Conservation (phyloP, 2,329 filamentous ascomycete genomes). For the Thermoascus crustaceus region DNA sequence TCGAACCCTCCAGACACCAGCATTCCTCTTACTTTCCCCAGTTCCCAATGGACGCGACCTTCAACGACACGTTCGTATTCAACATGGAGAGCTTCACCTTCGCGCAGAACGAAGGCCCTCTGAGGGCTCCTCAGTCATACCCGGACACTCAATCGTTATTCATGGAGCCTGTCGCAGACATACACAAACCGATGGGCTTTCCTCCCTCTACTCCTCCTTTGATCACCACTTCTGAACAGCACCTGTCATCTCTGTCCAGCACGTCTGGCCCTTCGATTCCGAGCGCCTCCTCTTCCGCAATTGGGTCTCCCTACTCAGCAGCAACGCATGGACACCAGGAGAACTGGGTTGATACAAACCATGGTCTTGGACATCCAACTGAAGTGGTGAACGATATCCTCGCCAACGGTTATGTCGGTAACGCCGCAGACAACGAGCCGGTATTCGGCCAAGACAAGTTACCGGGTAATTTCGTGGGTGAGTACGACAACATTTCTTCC, state of each 20-base stretch:
- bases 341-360: constrained; percentile 48
- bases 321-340: constrained; percentile 51
- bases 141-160: constrained; percentile 20
- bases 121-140: constrained; percentile 19
- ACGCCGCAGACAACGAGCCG: constrained; percentile 35
- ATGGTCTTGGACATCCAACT: constrained; percentile 52
- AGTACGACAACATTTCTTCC: constrained; percentile 22
- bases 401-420: constrained; percentile 43
- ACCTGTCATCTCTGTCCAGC: constrained; percentile 53
- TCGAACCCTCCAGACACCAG: constrained; percentile 24
- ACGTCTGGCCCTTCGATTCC: constrained; percentile 51
- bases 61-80: constrained; percentile 24
- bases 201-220: constrained; percentile 27
- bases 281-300: constrained; percentile 55
- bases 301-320: constrained; percentile 59
- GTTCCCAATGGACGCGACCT: constrained; percentile 24
- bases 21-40: constrained; percentile 22
- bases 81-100: constrained; percentile 18
- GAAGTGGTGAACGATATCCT: constrained; percentile 57
- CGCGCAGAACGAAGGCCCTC: constrained; percentile 14
- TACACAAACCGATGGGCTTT: constrained; percentile 19
- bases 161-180: constrained; percentile 17
- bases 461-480: constrained; percentile 28
- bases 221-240: constrained; percentile 26
- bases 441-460: constrained; percentile 37